Evolutionary conservation across 1,284 basidiomycete genomes (phyloP).

Genomic region (Coriolopsis trogii): DNA sequence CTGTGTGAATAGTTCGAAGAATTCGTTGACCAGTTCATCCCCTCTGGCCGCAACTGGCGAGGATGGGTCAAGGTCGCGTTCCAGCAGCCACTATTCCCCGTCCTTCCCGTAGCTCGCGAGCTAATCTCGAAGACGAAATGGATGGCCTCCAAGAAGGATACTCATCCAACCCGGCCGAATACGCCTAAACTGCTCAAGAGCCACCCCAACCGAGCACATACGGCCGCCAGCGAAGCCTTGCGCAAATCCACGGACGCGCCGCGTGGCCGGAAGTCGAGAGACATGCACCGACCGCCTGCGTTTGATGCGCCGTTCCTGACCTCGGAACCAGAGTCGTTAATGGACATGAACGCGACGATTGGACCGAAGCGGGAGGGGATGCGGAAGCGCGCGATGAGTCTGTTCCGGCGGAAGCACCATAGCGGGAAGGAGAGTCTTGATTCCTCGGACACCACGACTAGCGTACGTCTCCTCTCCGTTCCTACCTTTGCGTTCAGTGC

Average conservation of each 20-base stretch:
- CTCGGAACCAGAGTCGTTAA: constrained; percentile 24
- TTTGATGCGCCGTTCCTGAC: constrained; percentile 21
- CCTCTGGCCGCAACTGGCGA: constrained; percentile 74
- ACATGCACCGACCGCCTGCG: not conserved
- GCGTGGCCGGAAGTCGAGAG: not conserved
- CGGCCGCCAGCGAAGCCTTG: not conserved
- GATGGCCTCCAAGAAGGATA: constrained; percentile 49
- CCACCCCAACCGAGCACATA: constrained; percentile 1
- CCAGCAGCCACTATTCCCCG: constrained; percentile 73
- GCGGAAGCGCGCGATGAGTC: constrained; percentile 40
- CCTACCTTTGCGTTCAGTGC: not conserved
- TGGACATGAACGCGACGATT: constrained; percentile 15
- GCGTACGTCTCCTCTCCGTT: constrained; percentile 16
- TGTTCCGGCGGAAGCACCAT: constrained; percentile 39
- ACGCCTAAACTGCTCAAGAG: constrained; percentile 22
- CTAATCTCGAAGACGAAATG: constrained; percentile 76
- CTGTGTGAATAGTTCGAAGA: constrained; percentile 67
- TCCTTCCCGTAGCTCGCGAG: constrained; percentile 74
- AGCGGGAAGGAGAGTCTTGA: constrained; percentile 26
- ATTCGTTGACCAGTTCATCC: constrained; percentile 79
- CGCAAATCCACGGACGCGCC: constrained; percentile 6
- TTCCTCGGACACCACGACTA: constrained; percentile 23
- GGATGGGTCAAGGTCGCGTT: constrained; percentile 85
- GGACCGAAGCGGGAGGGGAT: constrained; percentile 11
- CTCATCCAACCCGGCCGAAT: constrained; percentile 20